Percentiles rank a stretch among this genome's conserved stretches.
phyloP scores from a whole-genome alignment of 2,329 filamentous ascomycete species.

The Cercospora janseana region DNA sequence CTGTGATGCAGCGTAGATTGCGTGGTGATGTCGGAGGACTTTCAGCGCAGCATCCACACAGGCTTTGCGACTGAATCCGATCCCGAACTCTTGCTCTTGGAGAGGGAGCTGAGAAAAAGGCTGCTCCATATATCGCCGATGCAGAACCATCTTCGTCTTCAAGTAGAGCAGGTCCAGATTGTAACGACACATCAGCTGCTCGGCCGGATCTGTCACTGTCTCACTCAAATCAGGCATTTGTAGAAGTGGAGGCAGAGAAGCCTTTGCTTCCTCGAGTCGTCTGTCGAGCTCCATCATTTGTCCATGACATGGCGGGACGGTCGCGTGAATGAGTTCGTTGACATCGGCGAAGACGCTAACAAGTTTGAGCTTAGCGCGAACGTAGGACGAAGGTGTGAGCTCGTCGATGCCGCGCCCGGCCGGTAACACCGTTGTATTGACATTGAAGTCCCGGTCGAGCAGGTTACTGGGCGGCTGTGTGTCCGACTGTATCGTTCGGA shows the following conservation, averaged over 20 bases:
- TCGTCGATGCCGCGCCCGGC: constrained; percentile 36
- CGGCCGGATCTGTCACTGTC: constrained; percentile 50
- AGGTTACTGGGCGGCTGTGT: constrained; percentile 47
- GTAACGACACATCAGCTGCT: constrained; percentile 53
- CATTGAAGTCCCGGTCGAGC: constrained; percentile 46
- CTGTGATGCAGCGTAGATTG: constrained; percentile 50
- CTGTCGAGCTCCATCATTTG: constrained; percentile 42
- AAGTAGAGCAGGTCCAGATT: constrained; percentile 54
- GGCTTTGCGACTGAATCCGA: constrained; percentile 38
- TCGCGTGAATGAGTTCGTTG: constrained; percentile 41
- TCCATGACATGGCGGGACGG: constrained; percentile 38
- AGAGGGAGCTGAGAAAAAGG: constrained; percentile 30
- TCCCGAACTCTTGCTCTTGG: constrained; percentile 36
- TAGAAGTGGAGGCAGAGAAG: constrained; percentile 38
- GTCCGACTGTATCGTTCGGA: constrained; percentile 42
- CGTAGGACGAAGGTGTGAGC: constrained; percentile 39
- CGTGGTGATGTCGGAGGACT: constrained; percentile 51
- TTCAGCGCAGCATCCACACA: constrained; percentile 51
- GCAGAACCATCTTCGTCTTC: constrained; percentile 54
- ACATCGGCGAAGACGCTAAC: constrained; percentile 42
- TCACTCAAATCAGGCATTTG: constrained; percentile 41
- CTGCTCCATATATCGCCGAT: constrained; percentile 51
- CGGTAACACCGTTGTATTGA: constrained; percentile 39
- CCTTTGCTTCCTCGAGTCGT: constrained; percentile 39
- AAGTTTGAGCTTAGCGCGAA: constrained; percentile 38